Base-by-base conservation (phyloP, 78 protist species). In the Planoprotostelium fungivorum region DNA sequence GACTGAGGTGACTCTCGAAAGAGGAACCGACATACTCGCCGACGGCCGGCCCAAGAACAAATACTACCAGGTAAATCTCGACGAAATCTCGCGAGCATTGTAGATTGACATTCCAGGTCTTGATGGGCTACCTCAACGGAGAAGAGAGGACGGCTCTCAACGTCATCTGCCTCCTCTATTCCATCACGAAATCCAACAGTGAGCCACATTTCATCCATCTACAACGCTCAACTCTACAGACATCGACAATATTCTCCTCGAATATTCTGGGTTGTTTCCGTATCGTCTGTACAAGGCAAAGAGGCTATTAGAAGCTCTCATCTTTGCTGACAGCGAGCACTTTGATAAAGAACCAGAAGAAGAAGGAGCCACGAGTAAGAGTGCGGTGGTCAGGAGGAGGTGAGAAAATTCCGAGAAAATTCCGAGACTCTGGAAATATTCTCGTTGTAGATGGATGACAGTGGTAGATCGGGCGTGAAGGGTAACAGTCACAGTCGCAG, bases 241-340 rank as follows among this genome's bases (percentile, higher is more conserved):
- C 37, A 87, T 93, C 73, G 92, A 93, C 10, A 36, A 35, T 0
- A 89, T 86, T 85, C 87, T 93, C 29, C 37, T 93, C n/a, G 95
- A 93, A 35, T 83, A 31, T 10, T 90, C 91, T 38, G 95, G 95
- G n/a, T 34, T 93, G 34, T 39, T 93, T 29, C 95, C 95, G 29
- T 93, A 93, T 0, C 63, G 92, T 29, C 37, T 93, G 83, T 90
- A 91, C 28, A 88, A 93, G 88, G 91, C 95, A 1, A 88, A 89
- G 34, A 86, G 85, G 83, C 36, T 93, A 23, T 39, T 93, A 23
- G 88, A 93, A 0, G 89, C 91, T 35, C 87, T 93, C 73, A 51
- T 51, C 16, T 51, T 51, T 51, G 73, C 73, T 25, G 73, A 51
- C 73, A 51, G 73, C 73, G 73, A 51, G 73, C 73, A 5, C 83